Base-by-base conservation (phyloP, 2,329 filamentous ascomycete species). In the Botryotinia calthae region DNA sequence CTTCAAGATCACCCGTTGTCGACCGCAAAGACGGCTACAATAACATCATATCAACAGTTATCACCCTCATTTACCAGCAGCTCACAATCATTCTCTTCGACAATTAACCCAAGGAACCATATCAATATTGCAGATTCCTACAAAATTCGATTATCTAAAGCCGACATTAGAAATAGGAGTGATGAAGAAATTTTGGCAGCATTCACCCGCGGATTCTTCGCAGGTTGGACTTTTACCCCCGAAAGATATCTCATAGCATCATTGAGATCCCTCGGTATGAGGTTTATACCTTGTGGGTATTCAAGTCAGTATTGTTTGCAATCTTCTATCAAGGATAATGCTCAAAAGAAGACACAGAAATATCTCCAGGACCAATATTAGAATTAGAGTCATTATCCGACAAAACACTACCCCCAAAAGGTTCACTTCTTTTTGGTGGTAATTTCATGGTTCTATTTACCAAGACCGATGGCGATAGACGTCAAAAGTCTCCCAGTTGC, bases 201-300 rank as follows among this genome's bases (percentile, higher is more conserved):
- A 28, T 78, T 76, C 42, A 65, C 72, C 31, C 73, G 64, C 34
- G 76, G 76, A 0, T 77, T 76, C 31, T 78, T 75, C 37, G 37
- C 71, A 40, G 77, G 76, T 40, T 76, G 73, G 72, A 59, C 71
- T 2, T 77, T 77, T 44, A 66, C 54, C 22, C 72, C 70, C 2
- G 77, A 78, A 65, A 51, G 65, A 10, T n/a, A 37, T 2, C 37
- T 74, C 4, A 22, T 77, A 22, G n/a, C 25, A 2, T 31, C 40
- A 12, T 31, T 75, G 9, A 25, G 18, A 34, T 18, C n/a, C 4
- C 14, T 73, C 16, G 75, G 73, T 22, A 61, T 61, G 59, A 71
- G 66, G 4, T 69, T 76, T 3, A 42, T 76, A 28, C 54, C 59
- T 1, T 73, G 73, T 2, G 34, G 40, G 2, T 76, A 72, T 54